phyloP scores from a whole-genome alignment of 2,329 filamentous ascomycete genomes.

The Exserohilum rostratum region DNA sequence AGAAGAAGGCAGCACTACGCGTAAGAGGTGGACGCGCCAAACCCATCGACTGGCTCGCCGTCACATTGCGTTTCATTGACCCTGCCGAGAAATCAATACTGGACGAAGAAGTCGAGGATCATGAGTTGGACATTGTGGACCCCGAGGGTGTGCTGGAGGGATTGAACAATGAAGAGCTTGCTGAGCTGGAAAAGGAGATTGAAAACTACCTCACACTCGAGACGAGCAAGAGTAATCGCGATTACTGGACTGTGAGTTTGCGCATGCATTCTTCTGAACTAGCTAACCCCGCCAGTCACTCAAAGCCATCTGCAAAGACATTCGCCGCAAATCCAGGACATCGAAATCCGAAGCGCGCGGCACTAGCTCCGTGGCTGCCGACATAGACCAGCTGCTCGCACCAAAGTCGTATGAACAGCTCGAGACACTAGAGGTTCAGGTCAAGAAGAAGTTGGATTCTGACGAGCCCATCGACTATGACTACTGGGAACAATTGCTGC shows the following conservation, averaged over 20 bases:
- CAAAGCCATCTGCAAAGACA: constrained; percentile 80
- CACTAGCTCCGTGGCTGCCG: constrained; percentile 79
- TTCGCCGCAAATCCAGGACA: constrained; percentile 68
- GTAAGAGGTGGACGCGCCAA: constrained; percentile 90
- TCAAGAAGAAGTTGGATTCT: constrained; percentile 81
- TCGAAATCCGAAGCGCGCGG: constrained; percentile 71
- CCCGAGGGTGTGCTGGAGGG: constrained; percentile 81
- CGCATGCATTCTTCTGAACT: constrained; percentile 18
- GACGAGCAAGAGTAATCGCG: constrained; percentile 74
- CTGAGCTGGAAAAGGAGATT: constrained; percentile 82
- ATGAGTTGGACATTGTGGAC: constrained; percentile 75
- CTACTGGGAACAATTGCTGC: constrained; percentile 94
- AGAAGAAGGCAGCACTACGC: constrained; percentile 96
- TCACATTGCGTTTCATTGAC: constrained; percentile 88
- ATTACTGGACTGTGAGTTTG: constrained; percentile 78
- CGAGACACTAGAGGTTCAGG: constrained; percentile 84
- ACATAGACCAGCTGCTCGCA: constrained; percentile 84
- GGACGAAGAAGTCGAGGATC: constrained; percentile 82
- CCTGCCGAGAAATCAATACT: constrained; percentile 72
- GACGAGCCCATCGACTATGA: constrained; percentile 94
- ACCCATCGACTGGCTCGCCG: constrained; percentile 91
- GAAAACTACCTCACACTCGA: constrained; percentile 80
- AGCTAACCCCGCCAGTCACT: constrained; percentile 64
- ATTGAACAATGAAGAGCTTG: constrained; percentile 69
- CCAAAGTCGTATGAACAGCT: constrained; percentile 88